A percentile compares a stretch with the other conserved stretches of the same genome.
Evolutionary conservation across 1,284 basidiomycete species (phyloP).

Genomic region (Papiliotrema nemorosa): DNA sequence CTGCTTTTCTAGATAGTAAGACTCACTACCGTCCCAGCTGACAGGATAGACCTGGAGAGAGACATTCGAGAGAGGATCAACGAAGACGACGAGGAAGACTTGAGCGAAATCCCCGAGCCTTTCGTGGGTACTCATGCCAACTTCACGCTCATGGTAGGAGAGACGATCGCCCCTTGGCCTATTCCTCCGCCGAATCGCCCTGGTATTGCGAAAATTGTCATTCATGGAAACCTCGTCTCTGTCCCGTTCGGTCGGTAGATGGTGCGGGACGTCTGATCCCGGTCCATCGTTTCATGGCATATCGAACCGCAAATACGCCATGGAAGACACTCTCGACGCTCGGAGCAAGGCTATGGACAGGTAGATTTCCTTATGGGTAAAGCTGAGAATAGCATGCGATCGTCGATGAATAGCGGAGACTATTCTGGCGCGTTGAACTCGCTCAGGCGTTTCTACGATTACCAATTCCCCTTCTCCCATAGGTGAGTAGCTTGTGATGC

Average conservation of each 20-base stretch:
- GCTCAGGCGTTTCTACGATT: conserved; percentile 45
- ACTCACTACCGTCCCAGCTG: not conserved
- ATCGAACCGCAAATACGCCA: conserved; percentile 18
- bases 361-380: no score
- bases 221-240: conserved; percentile 41
- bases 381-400: conserved; percentile 23
- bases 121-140: conserved; percentile 24
- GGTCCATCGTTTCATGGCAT: not conserved
- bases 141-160: conserved; percentile 19
- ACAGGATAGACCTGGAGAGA: conserved; percentile 25
- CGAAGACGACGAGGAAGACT: conserved; percentile 33
- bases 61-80: conserved; percentile 32
- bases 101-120: conserved; percentile 26
- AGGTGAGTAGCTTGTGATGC: no score
- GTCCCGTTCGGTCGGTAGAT: conserved; percentile 26
- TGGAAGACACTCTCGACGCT: conserved; percentile 34
- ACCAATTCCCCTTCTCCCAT: conserved; percentile 35
- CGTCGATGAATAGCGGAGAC: conserved; percentile 35
- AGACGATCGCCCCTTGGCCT: conserved; percentile 40
- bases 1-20: conserved; percentile 32
- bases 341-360: conserved; percentile 28
- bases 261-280: conserved; percentile 27
- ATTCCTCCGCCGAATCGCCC: conserved; percentile 32
- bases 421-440: conserved; percentile 35
- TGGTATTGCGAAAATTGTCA: conserved; percentile 35